These are phyloP conservation scores for Colletotrichum scovillei DNA, from an alignment of 2,329 filamentous ascomycete species.

Conservation along the genomic window DNA sequence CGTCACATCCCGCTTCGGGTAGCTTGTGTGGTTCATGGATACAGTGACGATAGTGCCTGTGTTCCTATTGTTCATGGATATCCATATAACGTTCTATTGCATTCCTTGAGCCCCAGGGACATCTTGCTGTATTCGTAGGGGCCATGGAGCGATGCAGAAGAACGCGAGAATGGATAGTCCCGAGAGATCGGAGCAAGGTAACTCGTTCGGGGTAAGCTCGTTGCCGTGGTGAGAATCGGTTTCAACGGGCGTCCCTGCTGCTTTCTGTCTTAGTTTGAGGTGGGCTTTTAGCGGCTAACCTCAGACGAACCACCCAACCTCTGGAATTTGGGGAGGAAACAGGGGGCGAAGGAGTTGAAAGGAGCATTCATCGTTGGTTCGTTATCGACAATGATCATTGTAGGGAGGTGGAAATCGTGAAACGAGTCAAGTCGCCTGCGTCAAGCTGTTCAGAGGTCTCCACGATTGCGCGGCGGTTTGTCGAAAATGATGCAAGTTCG, in stretches of 20 bases:
- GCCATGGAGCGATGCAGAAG: background rate
- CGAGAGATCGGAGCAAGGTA: constrained; percentile 32
- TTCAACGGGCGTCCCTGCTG: constrained; percentile 27
- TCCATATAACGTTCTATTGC: background rate
- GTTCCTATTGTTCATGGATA: background rate
- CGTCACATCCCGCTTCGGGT: background rate
- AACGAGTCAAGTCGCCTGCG: background rate
- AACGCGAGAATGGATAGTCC: constrained; percentile 7
- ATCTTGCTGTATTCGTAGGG: background rate
- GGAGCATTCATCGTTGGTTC: background rate
- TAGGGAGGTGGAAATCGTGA: background rate
- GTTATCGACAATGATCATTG: background rate
- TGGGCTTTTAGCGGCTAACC: constrained; percentile 13
- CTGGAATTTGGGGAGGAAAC: constrained; percentile 14
- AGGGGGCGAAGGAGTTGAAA: background rate
- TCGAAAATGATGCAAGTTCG: background rate
- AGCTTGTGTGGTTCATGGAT: background rate
- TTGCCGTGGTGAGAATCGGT: constrained; percentile 13
- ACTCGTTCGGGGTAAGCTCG: constrained; percentile 16
- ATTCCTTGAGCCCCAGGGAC: background rate
- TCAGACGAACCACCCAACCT: constrained; percentile 11
- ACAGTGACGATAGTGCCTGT: background rate
- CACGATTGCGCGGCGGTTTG: background rate
- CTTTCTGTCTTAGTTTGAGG: constrained; percentile 1
- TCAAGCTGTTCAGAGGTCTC: background rate